A percentile compares a stretch with the other conserved stretches of the same genome.
Evolutionary conservation across 2,329 filamentous ascomycete genomes (phyloP).

Genomic region (Rosellinia necatrix): DNA sequence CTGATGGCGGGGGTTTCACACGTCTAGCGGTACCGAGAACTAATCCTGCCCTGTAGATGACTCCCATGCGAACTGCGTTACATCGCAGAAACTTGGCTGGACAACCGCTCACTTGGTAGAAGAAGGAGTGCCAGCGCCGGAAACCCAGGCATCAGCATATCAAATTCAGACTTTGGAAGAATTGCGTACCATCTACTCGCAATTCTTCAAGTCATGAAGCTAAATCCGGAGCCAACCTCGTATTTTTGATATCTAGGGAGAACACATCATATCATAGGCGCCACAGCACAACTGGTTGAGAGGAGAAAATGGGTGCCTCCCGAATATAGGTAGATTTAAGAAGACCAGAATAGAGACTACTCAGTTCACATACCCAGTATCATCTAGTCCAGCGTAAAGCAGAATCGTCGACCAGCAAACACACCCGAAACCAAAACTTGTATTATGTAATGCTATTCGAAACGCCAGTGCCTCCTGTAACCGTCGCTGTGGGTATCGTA

Average conservation of each 20-base stretch:
- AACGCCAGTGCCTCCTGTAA: slow-evolving; percentile 30
- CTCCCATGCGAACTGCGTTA: slow-evolving; percentile 79
- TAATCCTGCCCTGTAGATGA: slow-evolving; percentile 66
- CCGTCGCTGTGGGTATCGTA: slow-evolving; percentile 33
- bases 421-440: not conserved
- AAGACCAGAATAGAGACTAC: not conserved
- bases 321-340: not conserved
- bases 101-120: slow-evolving; percentile 85
- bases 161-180: slow-evolving; percentile 79
- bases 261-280: too few species aligned
- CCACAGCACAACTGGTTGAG: too few species aligned
- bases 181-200: slow-evolving; percentile 75
- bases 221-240: not conserved
- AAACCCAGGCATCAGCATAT: slow-evolving; percentile 68
- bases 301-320: not conserved
- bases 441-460: not conserved
- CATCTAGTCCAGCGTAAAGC: not conserved
- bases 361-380: not conserved
- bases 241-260: not conserved
- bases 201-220: slow-evolving; percentile 72
- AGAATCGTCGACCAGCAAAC: not conserved
- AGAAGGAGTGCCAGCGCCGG: slow-evolving; percentile 67
- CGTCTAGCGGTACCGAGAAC: not conserved
- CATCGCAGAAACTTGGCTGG: slow-evolving; percentile 83
- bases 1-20: too few species aligned